phyloP scores from a whole-genome alignment of 2,329 filamentous ascomycete species.

The Alternaria brassicicola region DNA sequence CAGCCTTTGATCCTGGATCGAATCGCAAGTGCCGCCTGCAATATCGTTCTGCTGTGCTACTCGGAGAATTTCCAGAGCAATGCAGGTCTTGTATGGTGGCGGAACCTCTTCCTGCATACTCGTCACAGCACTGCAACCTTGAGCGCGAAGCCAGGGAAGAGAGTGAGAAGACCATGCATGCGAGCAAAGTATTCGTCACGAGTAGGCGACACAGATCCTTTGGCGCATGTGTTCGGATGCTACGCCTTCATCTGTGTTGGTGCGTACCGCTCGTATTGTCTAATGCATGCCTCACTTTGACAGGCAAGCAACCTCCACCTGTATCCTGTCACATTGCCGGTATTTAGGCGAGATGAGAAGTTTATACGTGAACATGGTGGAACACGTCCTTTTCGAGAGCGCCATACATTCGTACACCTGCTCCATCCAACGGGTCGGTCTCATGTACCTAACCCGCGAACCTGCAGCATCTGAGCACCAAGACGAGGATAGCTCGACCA shows the following conservation, averaged over 20 bases:
- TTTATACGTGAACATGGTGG: slow-evolving; percentile 13
- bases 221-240: background rate
- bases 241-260: background rate
- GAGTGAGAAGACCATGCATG: background rate
- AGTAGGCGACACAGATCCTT: background rate
- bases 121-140: slow-evolving; percentile 8
- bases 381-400: slow-evolving; percentile 14
- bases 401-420: slow-evolving; percentile 20
- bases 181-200: background rate
- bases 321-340: slow-evolving; percentile 10
- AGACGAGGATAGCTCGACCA: background rate
- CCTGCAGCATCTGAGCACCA: slow-evolving; percentile 20
- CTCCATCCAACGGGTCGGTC: slow-evolving; percentile 5
- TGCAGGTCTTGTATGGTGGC: slow-evolving; percentile 15
- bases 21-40: slow-evolving; percentile 8
- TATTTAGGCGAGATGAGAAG: slow-evolving; percentile 7
- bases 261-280: slow-evolving; percentile 3
- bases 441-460: slow-evolving; percentile 12
- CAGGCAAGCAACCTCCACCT: slow-evolving; percentile 1
- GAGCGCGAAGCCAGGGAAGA: background rate
- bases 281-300: slow-evolving; percentile 13
- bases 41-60: slow-evolving; percentile 12
- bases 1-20: background rate
- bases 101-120: slow-evolving; percentile 11
- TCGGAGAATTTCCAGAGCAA: slow-evolving; percentile 8